These are phyloP conservation scores for Cyanodermella asteris DNA, from an alignment of 2,329 filamentous ascomycete genomes.

Conservation along the genomic window DNA sequence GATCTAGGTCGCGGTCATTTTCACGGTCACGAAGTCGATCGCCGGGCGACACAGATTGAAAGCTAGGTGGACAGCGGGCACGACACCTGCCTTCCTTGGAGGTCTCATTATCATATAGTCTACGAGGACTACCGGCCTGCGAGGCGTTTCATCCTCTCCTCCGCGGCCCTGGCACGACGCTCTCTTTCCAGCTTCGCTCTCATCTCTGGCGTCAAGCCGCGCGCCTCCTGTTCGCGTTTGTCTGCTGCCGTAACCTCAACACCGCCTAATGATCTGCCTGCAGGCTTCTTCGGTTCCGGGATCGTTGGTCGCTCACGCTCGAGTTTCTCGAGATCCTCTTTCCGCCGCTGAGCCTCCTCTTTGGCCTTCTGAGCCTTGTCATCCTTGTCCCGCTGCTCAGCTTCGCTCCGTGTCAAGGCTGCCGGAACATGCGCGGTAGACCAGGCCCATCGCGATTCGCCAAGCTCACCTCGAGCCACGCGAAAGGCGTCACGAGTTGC, in stretches of 20 bases:
- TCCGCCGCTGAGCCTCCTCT: slow-evolving; percentile 48
- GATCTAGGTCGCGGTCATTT: no score
- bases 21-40: no score
- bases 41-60: no score
- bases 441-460: slow-evolving; percentile 62
- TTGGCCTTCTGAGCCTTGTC: slow-evolving; percentile 48
- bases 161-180: slow-evolving; percentile 70
- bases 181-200: slow-evolving; percentile 67
- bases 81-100: no score
- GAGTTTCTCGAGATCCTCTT: slow-evolving; percentile 52
- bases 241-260: slow-evolving; percentile 57
- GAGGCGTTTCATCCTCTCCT: slow-evolving; percentile 73
- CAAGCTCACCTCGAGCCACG: slow-evolving; percentile 61
- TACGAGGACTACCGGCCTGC: no score
- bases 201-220: slow-evolving; percentile 76
- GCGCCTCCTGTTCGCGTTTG: slow-evolving; percentile 58
- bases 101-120: no score
- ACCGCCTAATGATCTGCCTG: slow-evolving; percentile 33
- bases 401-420: slow-evolving; percentile 47
- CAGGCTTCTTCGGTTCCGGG: slow-evolving; percentile 24
- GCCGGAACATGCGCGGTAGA: slow-evolving; percentile 49
- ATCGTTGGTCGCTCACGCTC: slow-evolving; percentile 35
- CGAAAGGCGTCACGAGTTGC: slow-evolving; percentile 79
- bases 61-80: no score
- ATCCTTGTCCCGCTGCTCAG: slow-evolving; percentile 41